Conservation (phyloP, 345 rosid genomes). For the Bruguiera parviflora region DNA sequence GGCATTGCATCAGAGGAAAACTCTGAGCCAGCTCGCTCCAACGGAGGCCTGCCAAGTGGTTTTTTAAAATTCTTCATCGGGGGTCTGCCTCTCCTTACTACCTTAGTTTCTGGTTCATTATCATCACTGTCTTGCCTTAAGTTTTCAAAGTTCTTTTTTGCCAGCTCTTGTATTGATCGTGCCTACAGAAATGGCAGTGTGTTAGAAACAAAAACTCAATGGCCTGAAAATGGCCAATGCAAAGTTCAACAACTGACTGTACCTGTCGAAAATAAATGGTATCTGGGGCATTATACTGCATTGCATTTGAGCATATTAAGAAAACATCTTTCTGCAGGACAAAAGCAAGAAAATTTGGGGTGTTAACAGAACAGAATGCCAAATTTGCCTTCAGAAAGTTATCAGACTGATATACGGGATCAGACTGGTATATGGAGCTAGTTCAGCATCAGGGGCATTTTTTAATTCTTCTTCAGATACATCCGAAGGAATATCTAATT, state of each 20-base stretch:
- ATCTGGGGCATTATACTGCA: conserved; percentile 92
- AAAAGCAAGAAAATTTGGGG: neutral
- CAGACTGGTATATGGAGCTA: neutral
- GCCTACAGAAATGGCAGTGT: neutral
- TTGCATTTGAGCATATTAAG: conserved; percentile 87
- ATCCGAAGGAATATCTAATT: no score
- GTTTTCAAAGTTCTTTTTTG: conserved; percentile 27
- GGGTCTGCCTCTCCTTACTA: conserved; percentile 27
- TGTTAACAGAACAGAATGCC: neutral
- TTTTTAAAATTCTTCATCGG: conserved; percentile 24
- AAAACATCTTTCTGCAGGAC: conserved; percentile 75
- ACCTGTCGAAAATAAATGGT: conserved; percentile 93
- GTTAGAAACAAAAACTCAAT: no score
- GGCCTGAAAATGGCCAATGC: neutral
- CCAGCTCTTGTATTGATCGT: conserved; percentile 27
- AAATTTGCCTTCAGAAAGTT: conserved; percentile 28
- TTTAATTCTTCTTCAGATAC: neutral
- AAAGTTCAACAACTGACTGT: neutral
- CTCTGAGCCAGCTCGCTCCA: conserved; percentile 20
- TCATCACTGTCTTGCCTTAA: conserved; percentile 24
- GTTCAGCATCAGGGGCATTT: neutral
- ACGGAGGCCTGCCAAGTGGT: conserved; percentile 12
- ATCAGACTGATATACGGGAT: conserved; percentile 1
- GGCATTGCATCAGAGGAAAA: conserved; percentile 17
- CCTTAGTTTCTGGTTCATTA: conserved; percentile 20